Conservation (phyloP, 345 rosid species). For the Physaria fendleri region DNA sequence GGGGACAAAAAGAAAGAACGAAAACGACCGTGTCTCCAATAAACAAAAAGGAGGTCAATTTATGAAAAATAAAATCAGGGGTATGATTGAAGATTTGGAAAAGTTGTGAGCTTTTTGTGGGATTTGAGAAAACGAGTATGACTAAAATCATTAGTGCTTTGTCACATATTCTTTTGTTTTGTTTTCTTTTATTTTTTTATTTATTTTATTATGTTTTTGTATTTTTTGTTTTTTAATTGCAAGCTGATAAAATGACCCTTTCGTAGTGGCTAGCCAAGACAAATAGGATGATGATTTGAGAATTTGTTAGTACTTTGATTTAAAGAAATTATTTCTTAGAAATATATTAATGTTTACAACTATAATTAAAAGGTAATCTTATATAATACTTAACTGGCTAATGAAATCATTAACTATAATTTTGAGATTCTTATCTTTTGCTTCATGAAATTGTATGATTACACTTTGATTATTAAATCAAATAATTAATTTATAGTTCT, state of each 20-base stretch:
- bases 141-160: neutral
- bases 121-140: constrained; percentile 1
- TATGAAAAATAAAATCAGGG: constrained; percentile 2
- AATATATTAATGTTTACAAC: no score
- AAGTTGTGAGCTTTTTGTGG: constrained; percentile 17
- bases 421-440: no score
- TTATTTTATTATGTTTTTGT: neutral
- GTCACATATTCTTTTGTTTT: neutral
- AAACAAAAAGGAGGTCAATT: neutral
- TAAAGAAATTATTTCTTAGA: no score
- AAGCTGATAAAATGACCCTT: constrained; percentile 4
- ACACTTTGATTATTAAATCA: no score
- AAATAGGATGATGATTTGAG: constrained; percentile 2
- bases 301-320: no score
- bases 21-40: constrained; percentile 2
- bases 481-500: neutral
- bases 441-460: no score
- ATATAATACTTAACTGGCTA: no score
- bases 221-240: no score
- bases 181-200: no score
- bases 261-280: neutral
- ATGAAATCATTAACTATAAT: no score
- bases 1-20: neutral
- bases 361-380: no score
- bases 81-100: constrained; percentile 20